Base-by-base conservation (phyloP, 2,329 filamentous ascomycete species). In the Fusarium guadeloupense region DNA sequence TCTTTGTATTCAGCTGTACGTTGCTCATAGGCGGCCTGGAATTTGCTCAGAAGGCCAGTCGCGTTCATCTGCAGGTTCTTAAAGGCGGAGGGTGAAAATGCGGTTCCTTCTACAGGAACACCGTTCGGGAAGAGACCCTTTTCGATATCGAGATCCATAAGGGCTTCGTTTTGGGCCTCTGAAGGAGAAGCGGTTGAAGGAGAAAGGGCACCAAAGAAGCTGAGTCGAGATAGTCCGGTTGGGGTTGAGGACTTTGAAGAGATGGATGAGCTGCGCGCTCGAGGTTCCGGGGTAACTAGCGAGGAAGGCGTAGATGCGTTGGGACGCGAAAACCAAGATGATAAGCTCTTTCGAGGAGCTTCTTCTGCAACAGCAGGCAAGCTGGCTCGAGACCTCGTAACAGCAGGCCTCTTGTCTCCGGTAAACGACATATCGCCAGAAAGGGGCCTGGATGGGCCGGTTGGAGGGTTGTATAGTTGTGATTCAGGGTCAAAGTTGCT, bases 21-120 rank as follows among this genome's bases (percentile, higher is more conserved):
- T 48, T 80, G 73, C 41, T 83, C 82, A 70, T 88, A 89, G 25
- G 85, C 86, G 10, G 73, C 74, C 66, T 89, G 87, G 62, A 88
- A 82, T 68, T 78, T 82, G 19, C 75, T 76, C 20, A 89, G 71
- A 5, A 88, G 73, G 5, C 83, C 82, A 5, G 77, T 75, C 4
- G 87, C 86, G 52, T 85, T 86, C 60, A 76, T 73, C 54, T 85
- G 83, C n/a, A 88, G 77, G 68, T 85, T 87, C 69, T 85, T 86
- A 74, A 82, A 89, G 9, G 83, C 81, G 0, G 83, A 78, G 0
- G 85, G 85, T 1, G 85, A 86, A 70, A 86, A 85, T 2, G 81
- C 69, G 34, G 85, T 81, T 31, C 77, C 72, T 12, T 81, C 77
- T 0, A 68, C 63, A 1, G 81, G 76, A 1, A 75, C 67, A 3